These are phyloP conservation scores for Fusarium coicis DNA, from an alignment of 2,329 filamentous ascomycete species.

Conservation along the genomic window DNA sequence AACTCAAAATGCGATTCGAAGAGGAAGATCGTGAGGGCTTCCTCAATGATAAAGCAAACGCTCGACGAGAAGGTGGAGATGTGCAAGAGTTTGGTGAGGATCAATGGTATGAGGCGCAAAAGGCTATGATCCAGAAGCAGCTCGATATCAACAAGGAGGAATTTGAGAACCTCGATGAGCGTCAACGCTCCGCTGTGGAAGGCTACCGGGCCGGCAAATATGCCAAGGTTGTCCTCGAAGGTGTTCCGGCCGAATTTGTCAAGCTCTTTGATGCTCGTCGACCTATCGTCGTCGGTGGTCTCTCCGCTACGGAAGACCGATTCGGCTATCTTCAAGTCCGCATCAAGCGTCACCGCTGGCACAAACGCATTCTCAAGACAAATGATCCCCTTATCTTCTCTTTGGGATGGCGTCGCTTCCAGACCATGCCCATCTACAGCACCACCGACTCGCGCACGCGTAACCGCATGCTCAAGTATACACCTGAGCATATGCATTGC, in stretches of 20 bases:
- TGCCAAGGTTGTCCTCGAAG: constrained; percentile 87
- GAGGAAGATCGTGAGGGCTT: constrained; percentile 98
- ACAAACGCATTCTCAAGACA: constrained; percentile 98
- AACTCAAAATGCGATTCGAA: constrained; percentile 93
- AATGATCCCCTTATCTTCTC: constrained; percentile 98
- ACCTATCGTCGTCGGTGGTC: constrained; percentile 90
- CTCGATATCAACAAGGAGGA: constrained; percentile 96
- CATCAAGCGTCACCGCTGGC: constrained; percentile 98
- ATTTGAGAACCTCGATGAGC: constrained; percentile 86
- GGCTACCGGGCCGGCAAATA: constrained; percentile 94
- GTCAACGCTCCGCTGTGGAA: constrained; percentile 84
- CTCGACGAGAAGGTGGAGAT: constrained; percentile 73
- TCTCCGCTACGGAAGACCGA: constrained; percentile 91
- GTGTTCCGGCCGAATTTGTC: constrained; percentile 91
- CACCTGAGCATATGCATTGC: constrained; percentile 99
- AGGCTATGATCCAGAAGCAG: constrained; percentile 94
- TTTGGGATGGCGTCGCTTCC: constrained; percentile 94
- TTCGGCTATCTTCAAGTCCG: constrained; percentile 96
- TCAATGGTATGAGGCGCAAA: constrained; percentile 98
- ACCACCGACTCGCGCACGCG: constrained; percentile 93
- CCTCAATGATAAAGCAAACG: constrained; percentile 86
- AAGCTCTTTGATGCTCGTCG: constrained; percentile 82
- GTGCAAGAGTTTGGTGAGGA: constrained; percentile 93
- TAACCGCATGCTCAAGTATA: constrained; percentile 99
- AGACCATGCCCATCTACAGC: constrained; percentile 91